phyloP scores from a whole-genome alignment of 2,329 filamentous ascomycete genomes.

The Fusarium sp. region DNA sequence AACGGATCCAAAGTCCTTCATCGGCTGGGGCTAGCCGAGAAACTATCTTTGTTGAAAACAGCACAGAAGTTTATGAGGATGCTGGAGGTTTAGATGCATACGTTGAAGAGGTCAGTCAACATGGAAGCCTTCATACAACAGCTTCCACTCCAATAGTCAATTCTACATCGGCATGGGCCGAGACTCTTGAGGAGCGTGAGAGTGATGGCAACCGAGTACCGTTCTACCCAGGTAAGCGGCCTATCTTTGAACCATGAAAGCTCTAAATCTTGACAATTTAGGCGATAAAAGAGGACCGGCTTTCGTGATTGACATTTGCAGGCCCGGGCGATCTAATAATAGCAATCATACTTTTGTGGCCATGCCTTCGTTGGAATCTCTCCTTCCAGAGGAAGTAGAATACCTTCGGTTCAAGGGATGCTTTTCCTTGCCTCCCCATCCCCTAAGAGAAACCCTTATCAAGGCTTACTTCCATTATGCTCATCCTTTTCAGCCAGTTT shows the following conservation, averaged over 20 bases:
- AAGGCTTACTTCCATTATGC: not conserved
- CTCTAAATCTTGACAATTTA: fast-evolving
- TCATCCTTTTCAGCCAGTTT: not conserved
- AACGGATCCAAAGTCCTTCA: not conserved
- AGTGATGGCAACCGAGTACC: not conserved
- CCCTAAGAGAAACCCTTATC: not conserved
- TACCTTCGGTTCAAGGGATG: not conserved
- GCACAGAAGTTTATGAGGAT: not conserved
- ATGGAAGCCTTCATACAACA: fast-evolving
- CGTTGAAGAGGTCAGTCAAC: not conserved
- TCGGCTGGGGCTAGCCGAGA: not conserved
- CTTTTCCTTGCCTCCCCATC: not conserved
- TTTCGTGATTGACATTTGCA: not conserved
- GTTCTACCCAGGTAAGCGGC: not conserved
- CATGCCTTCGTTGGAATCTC: not conserved
- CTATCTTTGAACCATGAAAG: fast-evolving
- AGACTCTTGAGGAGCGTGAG: not conserved
- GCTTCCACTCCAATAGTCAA: not conserved
- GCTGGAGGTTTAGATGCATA: not conserved
- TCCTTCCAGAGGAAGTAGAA: not conserved
- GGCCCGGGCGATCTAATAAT: not conserved
- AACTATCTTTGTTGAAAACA: not conserved
- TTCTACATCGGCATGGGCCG: not conserved
- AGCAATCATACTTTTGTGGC: not conserved
- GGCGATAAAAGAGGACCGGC: not conserved